These are phyloP conservation scores for Nigrograna mackinnonii DNA, from an alignment of 2,329 filamentous ascomycete genomes.

Conservation along the genomic window DNA sequence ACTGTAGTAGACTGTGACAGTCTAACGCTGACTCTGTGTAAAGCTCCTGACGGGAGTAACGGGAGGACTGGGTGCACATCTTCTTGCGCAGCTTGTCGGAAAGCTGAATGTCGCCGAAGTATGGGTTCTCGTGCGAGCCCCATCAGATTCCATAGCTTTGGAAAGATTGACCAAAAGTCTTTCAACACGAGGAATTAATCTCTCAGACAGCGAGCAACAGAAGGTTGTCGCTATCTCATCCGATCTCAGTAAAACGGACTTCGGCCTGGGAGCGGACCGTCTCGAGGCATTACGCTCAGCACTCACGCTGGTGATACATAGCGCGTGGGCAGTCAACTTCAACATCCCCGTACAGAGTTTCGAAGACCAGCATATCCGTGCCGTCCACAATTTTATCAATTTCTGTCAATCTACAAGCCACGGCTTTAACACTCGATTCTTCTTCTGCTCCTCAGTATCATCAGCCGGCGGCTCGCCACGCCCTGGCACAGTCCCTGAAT, in stretches of 20 bases:
- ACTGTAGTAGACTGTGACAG: too few species aligned
- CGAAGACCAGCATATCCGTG: constrained; percentile 50
- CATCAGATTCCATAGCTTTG: constrained; percentile 33
- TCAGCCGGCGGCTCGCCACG: constrained; percentile 45
- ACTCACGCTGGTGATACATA: constrained; percentile 53
- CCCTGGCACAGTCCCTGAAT: constrained; percentile 40
- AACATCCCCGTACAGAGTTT: constrained; percentile 57
- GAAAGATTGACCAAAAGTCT: neutral
- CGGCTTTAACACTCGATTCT: constrained; percentile 38
- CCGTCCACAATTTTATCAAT: constrained; percentile 48
- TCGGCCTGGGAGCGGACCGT: constrained; percentile 42
- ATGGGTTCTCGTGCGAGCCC: constrained; percentile 58
- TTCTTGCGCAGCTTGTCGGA: constrained; percentile 46
- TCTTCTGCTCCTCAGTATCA: constrained; percentile 52
- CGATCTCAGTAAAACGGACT: constrained; percentile 44
- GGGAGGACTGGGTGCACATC: constrained; percentile 66
- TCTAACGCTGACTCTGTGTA: too few species aligned
- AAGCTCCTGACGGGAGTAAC: constrained; percentile 67
- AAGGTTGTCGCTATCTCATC: constrained; percentile 44
- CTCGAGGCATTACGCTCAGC: constrained; percentile 13
- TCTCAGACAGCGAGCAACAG: constrained; percentile 3
- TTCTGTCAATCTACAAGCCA: constrained; percentile 40
- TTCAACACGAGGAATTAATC: neutral
- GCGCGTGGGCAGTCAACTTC: constrained; percentile 62
- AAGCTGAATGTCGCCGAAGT: constrained; percentile 40